Evolutionary conservation across 257 asterid genomes (phyloP), one percentile per base, ranked within the genome.

Genomic region (Solanum microdontum): DNA sequence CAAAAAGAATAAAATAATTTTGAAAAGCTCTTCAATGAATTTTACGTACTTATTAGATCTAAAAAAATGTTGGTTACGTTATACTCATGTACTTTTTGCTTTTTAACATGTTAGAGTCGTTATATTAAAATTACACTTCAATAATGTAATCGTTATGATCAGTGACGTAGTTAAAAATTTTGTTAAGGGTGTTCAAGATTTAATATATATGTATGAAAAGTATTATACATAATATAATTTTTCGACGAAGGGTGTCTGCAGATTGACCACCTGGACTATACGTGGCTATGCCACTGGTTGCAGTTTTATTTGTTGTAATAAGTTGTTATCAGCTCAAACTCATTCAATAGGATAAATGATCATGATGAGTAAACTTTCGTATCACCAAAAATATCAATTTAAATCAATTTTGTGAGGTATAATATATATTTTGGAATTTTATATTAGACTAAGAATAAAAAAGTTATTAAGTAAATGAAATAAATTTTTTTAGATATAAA

Each of bases 161-260:
- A 43, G 51, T 1, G 15, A 43, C 14, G 4, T 45, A 13, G 19
- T 2, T 13, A 45, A 0, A 45, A 45, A 1, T 13, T 45, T 45
- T 14, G 58, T 48, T 2, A 0, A 48, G 1, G 7, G 0, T 4
- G 7, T 13, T 1, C 2, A 48, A 48, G 3, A 48, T 48, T 48
- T 45, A 45, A 4, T 43, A 43, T 39, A 39, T 39, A 39, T 39
- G 2, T 39, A 8, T 37, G 21, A 14, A 48, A 48, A 14, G 1
- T 48, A 48, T 48, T 48, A 51, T 15, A 5, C 1, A 51, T 51
- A 5, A 51, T 51, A 51, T 15, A 15, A 51, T 0, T 5, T 51
- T 51, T 51, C 0, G 8, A 48, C 60, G 23, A 48, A 48, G 0
- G 1, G 8, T 48, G 19, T 48, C 3, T 0, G 0, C n/a, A n/a